Percentiles rank a stretch among this genome's conserved stretches.
Evolutionary conservation across 2,329 filamentous ascomycete species (phyloP).

Genomic region (Ascochyta viciae-villosae): DNA sequence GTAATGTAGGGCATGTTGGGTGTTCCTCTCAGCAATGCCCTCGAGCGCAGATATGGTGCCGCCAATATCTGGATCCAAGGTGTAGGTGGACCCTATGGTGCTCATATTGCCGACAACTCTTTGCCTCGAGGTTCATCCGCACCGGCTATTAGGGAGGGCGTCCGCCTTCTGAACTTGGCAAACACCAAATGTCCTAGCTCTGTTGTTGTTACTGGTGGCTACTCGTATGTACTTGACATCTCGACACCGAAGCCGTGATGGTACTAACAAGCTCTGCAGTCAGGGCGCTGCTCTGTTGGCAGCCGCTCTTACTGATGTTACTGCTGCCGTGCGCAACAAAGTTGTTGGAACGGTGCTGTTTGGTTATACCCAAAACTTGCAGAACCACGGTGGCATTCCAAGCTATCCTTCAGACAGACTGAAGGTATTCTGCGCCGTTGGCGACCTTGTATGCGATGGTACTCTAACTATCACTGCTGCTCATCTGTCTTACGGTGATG

Average conservation of each 20-base stretch:
- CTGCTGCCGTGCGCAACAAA: slow-evolving; percentile 36
- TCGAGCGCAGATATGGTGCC: slow-evolving; percentile 32
- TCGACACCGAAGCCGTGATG: neutral
- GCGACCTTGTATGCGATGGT: slow-evolving; percentile 47
- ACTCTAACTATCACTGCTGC: slow-evolving; percentile 42
- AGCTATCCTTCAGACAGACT: slow-evolving; percentile 44
- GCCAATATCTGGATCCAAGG: slow-evolving; percentile 38
- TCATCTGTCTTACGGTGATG: slow-evolving; percentile 42
- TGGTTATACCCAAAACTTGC: slow-evolving; percentile 51
- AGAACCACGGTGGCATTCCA: slow-evolving; percentile 47
- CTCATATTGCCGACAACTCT: slow-evolving; percentile 45
- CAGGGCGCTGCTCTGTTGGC: slow-evolving; percentile 52
- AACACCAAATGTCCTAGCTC: slow-evolving; percentile 49
- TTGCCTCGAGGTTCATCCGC: slow-evolving; percentile 41
- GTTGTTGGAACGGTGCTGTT: slow-evolving; percentile 51
- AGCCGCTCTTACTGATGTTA: slow-evolving; percentile 40
- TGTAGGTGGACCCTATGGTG: slow-evolving; percentile 47
- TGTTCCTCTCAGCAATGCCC: slow-evolving; percentile 28
- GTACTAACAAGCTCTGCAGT: slow-evolving; percentile 21
- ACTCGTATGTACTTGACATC: slow-evolving; percentile 43
- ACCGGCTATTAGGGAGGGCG: slow-evolving; percentile 43
- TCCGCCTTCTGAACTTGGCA: slow-evolving; percentile 46
- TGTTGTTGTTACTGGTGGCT: slow-evolving; percentile 50
- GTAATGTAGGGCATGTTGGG: slow-evolving; percentile 28
- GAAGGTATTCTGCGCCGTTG: slow-evolving; percentile 46